Evolutionary conservation across 163 green algal species (phyloP).

Genomic region (Chlamydomonas reinhardtii): DNA sequence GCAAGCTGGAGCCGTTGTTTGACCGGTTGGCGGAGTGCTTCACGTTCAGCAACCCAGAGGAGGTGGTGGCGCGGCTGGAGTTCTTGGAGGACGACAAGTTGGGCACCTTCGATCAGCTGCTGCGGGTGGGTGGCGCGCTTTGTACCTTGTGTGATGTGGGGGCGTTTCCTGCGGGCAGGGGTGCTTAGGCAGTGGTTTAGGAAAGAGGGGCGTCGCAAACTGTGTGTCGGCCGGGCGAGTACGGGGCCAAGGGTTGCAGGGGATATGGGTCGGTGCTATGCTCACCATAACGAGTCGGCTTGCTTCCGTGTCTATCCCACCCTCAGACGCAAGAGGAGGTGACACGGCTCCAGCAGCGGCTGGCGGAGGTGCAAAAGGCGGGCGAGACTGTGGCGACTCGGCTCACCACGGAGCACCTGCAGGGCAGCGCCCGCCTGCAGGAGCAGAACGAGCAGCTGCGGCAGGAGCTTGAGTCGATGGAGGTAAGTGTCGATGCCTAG

Average conservation of each 20-base stretch:
- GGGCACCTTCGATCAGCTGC: conserved; percentile 64
- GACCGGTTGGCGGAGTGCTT: conserved; percentile 63
- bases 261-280: no score
- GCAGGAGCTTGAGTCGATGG: conserved; percentile 49
- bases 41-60: conserved; percentile 59
- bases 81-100: conserved; percentile 70
- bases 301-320: no score
- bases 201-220: no score
- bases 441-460: conserved; percentile 50
- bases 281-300: no score
- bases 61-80: conserved; percentile 65
- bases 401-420: conserved; percentile 48
- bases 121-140: conserved; percentile 46
- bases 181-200: no score
- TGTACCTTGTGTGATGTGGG: no score
- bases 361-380: conserved; percentile 39
- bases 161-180: not conserved
- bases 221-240: no score
- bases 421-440: conserved; percentile 39
- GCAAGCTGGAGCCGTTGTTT: conserved; percentile 62
- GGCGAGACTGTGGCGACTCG: conserved; percentile 45
- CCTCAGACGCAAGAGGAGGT: conserved; percentile 57
- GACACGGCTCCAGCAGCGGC: conserved; percentile 46
- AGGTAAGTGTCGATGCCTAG: conserved; percentile 24
- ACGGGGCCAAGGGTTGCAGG: no score